These are phyloP conservation scores for Phanerochaete sordida DNA, from an alignment of 768 basidiomycete genomes.

Conservation along the genomic window DNA sequence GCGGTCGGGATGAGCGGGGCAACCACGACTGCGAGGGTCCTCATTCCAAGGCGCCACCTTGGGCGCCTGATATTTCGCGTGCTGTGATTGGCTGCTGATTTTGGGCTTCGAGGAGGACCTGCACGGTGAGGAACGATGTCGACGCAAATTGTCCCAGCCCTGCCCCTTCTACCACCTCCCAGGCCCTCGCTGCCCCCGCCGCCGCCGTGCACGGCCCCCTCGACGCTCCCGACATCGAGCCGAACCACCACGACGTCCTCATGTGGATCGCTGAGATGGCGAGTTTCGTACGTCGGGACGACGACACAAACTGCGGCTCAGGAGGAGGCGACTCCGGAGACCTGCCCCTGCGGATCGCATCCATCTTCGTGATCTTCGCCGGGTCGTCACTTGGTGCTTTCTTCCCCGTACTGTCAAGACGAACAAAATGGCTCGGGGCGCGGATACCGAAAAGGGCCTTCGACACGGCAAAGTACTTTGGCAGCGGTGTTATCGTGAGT, in stretches of 20 bases:
- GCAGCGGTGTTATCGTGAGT: conserved; percentile 82
- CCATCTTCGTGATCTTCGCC: conserved; percentile 70
- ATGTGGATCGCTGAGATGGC: no score
- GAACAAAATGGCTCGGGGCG: conserved; percentile 40
- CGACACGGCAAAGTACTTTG: conserved; percentile 88
- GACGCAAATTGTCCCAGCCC: not conserved
- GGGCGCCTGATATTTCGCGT: not conserved
- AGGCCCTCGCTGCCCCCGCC: not conserved
- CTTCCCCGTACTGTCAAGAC: conserved; percentile 65
- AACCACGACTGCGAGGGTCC: conserved; percentile 5
- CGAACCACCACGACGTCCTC: no score
- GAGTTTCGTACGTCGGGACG: no score
- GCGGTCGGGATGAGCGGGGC: no score
- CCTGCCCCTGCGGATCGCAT: conserved; percentile 58
- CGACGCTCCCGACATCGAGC: no score
- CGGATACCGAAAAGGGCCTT: conserved; percentile 59
- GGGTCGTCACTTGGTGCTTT: conserved; percentile 59
- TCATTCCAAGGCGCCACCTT: not conserved
- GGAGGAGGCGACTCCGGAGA: conserved; percentile 50
- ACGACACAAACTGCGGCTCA: conserved; percentile 48
- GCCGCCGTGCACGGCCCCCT: no score
- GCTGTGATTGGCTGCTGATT: conserved; percentile 5
- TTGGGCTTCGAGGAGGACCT: conserved; percentile 1
- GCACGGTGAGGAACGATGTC: not conserved
- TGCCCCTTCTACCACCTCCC: not conserved